Evolutionary conservation across 257 asterid genomes (phyloP).

Genomic region (Salvia hispanica): DNA sequence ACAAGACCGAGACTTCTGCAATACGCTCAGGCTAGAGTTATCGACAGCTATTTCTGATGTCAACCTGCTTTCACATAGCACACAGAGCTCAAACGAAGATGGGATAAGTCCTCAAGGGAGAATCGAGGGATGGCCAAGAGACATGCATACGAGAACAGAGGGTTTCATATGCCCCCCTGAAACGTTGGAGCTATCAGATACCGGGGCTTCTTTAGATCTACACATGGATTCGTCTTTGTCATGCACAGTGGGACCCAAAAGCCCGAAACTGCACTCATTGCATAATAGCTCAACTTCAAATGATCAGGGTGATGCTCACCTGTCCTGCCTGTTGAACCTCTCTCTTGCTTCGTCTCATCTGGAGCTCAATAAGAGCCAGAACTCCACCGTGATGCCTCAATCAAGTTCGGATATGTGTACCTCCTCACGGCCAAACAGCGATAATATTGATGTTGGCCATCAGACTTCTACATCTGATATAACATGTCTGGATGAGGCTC

Average conservation of each 20-base stretch:
- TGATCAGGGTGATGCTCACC: slow-evolving; percentile 59
- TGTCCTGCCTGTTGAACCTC: slow-evolving; percentile 80
- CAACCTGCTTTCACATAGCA: slow-evolving; percentile 72
- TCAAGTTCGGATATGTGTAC: slow-evolving; percentile 41
- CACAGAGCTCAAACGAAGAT: slow-evolving; percentile 82
- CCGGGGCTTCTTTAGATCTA: slow-evolving; percentile 63
- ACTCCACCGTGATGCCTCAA: slow-evolving; percentile 35
- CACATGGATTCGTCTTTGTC: slow-evolving; percentile 58
- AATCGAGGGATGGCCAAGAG: slow-evolving; percentile 53
- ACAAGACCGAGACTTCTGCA: slow-evolving; percentile 61
- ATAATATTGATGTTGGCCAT: slow-evolving; percentile 31
- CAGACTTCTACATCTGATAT: slow-evolving; percentile 25
- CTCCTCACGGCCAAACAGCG: slow-evolving; percentile 36
- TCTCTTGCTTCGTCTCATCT: slow-evolving; percentile 71
- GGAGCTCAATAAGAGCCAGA: slow-evolving; percentile 49
- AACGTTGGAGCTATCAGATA: slow-evolving; percentile 74
- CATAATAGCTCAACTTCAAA: slow-evolving; percentile 42
- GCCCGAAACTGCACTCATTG: slow-evolving; percentile 49
- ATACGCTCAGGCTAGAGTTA: slow-evolving; percentile 76
- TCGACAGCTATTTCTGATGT: slow-evolving; percentile 75
- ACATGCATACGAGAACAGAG: slow-evolving; percentile 43
- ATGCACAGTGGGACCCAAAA: slow-evolving; percentile 39
- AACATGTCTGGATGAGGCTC: slow-evolving; percentile 34
- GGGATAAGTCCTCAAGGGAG: slow-evolving; percentile 58
- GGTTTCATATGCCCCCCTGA: slow-evolving; percentile 49